phyloP scores from a whole-genome alignment of 257 asterid species.

The Knoxia roxburghii region DNA sequence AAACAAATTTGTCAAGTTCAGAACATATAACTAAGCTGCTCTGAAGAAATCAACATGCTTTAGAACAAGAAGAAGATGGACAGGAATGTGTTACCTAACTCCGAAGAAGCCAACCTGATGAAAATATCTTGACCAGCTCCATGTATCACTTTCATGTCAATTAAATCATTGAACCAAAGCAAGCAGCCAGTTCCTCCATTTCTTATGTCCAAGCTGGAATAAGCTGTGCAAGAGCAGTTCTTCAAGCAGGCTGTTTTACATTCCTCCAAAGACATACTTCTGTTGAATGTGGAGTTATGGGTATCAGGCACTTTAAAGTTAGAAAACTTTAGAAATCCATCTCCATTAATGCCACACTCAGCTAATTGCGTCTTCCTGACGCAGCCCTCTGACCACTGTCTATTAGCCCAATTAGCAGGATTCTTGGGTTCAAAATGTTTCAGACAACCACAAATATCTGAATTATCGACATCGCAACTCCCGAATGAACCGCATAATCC shows the following conservation, averaged over 20 bases:
- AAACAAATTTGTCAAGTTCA: background rate
- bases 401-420: conserved; percentile 20
- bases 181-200: conserved; percentile 27
- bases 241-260: conserved; percentile 15
- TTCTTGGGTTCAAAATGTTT: conserved; percentile 24
- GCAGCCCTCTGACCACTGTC: conserved; percentile 26
- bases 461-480: conserved; percentile 17
- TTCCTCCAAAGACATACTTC: conserved; percentile 4
- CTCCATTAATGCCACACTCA: conserved; percentile 12
- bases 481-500: conserved; percentile 37
- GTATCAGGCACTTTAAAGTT: conserved; percentile 27
- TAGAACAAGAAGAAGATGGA: no score
- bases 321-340: conserved; percentile 18
- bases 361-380: conserved; percentile 4
- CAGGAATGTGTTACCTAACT: conserved; percentile 23
- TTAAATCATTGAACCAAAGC: conserved; percentile 24
- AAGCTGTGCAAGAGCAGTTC: conserved; percentile 27
- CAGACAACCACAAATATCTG: conserved; percentile 37
- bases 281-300: background rate
- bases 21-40: background rate
- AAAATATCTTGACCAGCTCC: conserved; percentile 28
- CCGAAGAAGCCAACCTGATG: conserved; percentile 30
- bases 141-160: conserved; percentile 22
- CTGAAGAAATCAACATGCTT: background rate
- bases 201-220: conserved; percentile 9